Evolutionary conservation across 371 early-diverging fungal genomes (phyloP), one percentile per base, ranked within the genome.

Genomic region (Lichtheimia hyalospora): DNA sequence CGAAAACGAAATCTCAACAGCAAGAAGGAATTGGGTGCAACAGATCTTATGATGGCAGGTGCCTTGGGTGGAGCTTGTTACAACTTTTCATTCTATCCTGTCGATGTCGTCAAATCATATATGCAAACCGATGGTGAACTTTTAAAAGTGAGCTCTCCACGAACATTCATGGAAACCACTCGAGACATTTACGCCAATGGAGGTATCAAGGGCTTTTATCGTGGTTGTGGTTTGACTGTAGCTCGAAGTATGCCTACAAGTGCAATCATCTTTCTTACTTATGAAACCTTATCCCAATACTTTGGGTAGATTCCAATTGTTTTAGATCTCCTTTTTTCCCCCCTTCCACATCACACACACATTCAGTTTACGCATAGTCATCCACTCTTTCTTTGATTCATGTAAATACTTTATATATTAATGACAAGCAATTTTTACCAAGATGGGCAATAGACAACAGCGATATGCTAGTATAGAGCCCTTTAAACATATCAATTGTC

Each of bases 221-320:
- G 94, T 44, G 98, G 98, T 0, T 94, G 90, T 62, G 94, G 95
- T 13, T 95, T 98, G 59, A 96, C 96, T 3, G 84, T 96, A 7
- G 79, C 88, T 40, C 84, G 96, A 51, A 89, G 92, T 54, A 91
- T 93, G 42, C 98, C 98, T 2, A 90, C 96, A 5, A 93, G 90
- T 60, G 97, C 95, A 18, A 88, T 93, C 57, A 96, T 97, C 60
- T 97, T 98, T 70, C 71, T 91, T 77, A 91, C 90, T 3, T 92
- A 89, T 77, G 92, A 82, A 80, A 79, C 84, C 69, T 39, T 49
- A n/a, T 49, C 59, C 12, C 49, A 51, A 14, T 51, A 58, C 28
- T 58, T 58, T 27, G 52, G 52, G 2, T 58, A 58, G 28, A 49
- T 23, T 3, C 20, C 20, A 49, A 39, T 21, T 44, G 3, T n/a